Conservation (phyloP, 2,329 filamentous ascomycete genomes). For the Tetracladium maxilliforme region DNA sequence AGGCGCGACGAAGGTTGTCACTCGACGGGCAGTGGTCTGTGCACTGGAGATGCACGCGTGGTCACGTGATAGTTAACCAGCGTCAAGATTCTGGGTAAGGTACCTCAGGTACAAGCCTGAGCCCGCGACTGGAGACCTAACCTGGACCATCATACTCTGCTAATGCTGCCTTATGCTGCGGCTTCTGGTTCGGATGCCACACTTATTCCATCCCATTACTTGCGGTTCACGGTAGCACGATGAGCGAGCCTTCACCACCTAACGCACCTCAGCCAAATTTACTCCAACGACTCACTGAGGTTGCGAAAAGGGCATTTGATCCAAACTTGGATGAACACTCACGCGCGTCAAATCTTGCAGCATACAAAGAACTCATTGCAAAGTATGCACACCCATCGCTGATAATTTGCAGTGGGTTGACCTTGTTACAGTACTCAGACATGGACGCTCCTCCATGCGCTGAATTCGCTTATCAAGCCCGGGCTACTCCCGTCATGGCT, state of each 20-base stretch:
- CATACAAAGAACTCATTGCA: conserved; percentile 9
- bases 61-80: too few relatives aligned
- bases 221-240: conserved; percentile 1
- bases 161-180: too few relatives aligned
- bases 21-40: too few relatives aligned
- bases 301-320: conserved; percentile 13
- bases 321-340: conserved; percentile 7
- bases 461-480: conserved; percentile 51
- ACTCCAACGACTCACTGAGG: conserved; percentile 11
- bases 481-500: conserved; percentile 43
- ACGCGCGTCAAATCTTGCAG: conserved; percentile 5
- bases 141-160: too few relatives aligned
- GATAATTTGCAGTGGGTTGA: conserved; percentile 2
- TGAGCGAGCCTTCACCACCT: neutral
- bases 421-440: conserved; percentile 20
- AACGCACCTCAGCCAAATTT: conserved; percentile 8
- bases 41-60: too few relatives aligned
- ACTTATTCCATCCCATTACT: too few relatives aligned
- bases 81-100: too few relatives aligned
- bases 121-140: too few relatives aligned
- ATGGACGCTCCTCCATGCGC: conserved; percentile 40
- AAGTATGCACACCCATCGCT: conserved; percentile 6
- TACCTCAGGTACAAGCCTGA: too few relatives aligned
- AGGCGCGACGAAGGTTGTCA: neutral
- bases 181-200: too few relatives aligned